phyloP scores from a whole-genome alignment of 1,139 yeast genomes.

The Saccharomyces pastorianus region DNA sequence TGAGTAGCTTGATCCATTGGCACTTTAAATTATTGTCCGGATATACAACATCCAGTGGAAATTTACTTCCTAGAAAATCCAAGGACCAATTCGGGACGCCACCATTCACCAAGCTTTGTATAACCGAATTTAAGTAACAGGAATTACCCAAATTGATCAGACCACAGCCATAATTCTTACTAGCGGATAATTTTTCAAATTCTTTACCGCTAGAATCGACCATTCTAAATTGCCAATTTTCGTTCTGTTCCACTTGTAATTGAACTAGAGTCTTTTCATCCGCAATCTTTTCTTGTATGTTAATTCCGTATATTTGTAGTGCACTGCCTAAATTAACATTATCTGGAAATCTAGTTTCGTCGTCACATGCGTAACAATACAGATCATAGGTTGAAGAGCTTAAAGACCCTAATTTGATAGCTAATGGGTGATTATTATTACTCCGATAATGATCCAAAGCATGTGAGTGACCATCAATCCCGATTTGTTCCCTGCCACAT shows the following conservation, averaged over 20 bases:
- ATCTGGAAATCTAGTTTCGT: conserved; percentile 72
- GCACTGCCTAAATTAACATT: conserved; percentile 35
- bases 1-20: conserved; percentile 71
- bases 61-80: conserved; percentile 22
- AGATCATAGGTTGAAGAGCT: conserved; percentile 65
- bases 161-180: conserved; percentile 50
- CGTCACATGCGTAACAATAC: conserved; percentile 83
- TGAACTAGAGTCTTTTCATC: conserved; percentile 81
- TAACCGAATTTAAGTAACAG: conserved; percentile 76
- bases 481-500: conserved; percentile 90
- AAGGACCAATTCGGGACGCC: conserved; percentile 23
- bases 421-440: conserved; percentile 58
- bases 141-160: conserved; percentile 85
- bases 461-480: conserved; percentile 86
- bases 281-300: conserved; percentile 45
- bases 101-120: conserved; percentile 58
- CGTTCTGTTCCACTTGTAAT: conserved; percentile 82
- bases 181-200: conserved; percentile 57
- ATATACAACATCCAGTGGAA: conserved; percentile 34
- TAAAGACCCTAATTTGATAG: conserved; percentile 84
- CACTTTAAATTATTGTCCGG: conserved; percentile 60
- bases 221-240: conserved; percentile 88
- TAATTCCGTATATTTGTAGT: conserved; percentile 60
- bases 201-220: conserved; percentile 64
- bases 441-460: conserved; percentile 64